phyloP scores from a whole-genome alignment of 1,284 basidiomycete species.

The Malassezia sympodialis region DNA sequence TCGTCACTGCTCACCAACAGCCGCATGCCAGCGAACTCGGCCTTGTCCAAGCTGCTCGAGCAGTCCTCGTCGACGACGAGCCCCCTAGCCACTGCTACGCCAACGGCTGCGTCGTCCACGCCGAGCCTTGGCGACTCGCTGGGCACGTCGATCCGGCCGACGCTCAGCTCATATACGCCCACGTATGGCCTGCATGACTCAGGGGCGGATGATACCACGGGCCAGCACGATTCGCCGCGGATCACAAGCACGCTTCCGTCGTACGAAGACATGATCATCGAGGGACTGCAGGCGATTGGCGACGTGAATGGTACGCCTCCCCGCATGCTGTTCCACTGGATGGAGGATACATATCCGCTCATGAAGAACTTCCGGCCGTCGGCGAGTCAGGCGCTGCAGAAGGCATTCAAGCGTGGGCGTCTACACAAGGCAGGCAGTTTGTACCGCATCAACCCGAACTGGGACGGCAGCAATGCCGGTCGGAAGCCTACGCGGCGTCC shows the following conservation, averaged over 20 bases:
- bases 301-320: conserved; percentile 27
- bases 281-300: conserved; percentile 31
- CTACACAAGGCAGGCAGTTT: conserved; percentile 39
- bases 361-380: conserved; percentile 45
- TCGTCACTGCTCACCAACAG: background rate
- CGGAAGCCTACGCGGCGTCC: conserved; percentile 32
- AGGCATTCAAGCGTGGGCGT: conserved; percentile 42
- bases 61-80: background rate
- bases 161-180: background rate
- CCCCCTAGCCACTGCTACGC: background rate
- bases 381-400: conserved; percentile 42
- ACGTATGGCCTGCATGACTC: conserved; percentile 5
- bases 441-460: conserved; percentile 39
- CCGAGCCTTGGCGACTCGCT: background rate
- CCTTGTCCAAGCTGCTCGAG: conserved; percentile 12
- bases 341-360: conserved; percentile 39
- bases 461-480: conserved; percentile 30
- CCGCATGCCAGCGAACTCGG: conserved; percentile 11
- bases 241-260: conserved; percentile 33
- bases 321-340: conserved; percentile 37
- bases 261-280: conserved; percentile 42
- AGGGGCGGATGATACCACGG: background rate
- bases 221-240: conserved; percentile 4
- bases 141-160: background rate
- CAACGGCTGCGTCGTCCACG: background rate